phyloP scores from a whole-genome alignment of 352 stramenopile species.

The Pythium diclinum region DNA sequence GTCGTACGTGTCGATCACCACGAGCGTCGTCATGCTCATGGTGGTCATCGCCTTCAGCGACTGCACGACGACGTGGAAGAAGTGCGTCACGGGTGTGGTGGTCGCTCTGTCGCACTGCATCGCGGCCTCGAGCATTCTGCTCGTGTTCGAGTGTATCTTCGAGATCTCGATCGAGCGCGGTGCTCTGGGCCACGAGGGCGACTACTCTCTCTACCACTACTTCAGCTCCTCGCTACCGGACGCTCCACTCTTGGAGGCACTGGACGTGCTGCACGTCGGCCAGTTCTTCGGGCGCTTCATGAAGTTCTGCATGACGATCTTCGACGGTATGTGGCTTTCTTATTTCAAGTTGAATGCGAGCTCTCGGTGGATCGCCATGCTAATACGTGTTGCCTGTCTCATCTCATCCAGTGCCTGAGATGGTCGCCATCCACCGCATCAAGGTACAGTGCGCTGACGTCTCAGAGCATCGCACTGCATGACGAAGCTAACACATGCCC shows the following conservation, averaged over 20 bases:
- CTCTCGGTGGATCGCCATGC: slow-evolving; percentile 5
- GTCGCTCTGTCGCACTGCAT: slow-evolving; percentile 60
- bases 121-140: slow-evolving; percentile 64
- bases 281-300: slow-evolving; percentile 68
- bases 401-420: slow-evolving; percentile 57
- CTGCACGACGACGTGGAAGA: slow-evolving; percentile 63
- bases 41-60: slow-evolving; percentile 69
- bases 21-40: slow-evolving; percentile 53
- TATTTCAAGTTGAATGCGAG: background rate
- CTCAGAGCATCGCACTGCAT: no score
- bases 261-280: slow-evolving; percentile 63
- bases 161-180: slow-evolving; percentile 66
- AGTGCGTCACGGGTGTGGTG: slow-evolving; percentile 43
- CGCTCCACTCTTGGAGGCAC: slow-evolving; percentile 55
- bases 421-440: slow-evolving; percentile 76
- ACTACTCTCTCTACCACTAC: slow-evolving; percentile 74
- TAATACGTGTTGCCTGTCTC: background rate
- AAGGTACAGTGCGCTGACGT: slow-evolving; percentile 40
- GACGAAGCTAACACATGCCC: background rate
- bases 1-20: slow-evolving; percentile 73
- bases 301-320: slow-evolving; percentile 79
- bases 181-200: slow-evolving; percentile 55
- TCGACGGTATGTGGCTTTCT: slow-evolving; percentile 51
- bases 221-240: slow-evolving; percentile 75
- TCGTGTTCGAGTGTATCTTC: slow-evolving; percentile 80